Base-by-base conservation (phyloP, 1,139 yeast species). In the Sugiyamaella castrensis region DNA sequence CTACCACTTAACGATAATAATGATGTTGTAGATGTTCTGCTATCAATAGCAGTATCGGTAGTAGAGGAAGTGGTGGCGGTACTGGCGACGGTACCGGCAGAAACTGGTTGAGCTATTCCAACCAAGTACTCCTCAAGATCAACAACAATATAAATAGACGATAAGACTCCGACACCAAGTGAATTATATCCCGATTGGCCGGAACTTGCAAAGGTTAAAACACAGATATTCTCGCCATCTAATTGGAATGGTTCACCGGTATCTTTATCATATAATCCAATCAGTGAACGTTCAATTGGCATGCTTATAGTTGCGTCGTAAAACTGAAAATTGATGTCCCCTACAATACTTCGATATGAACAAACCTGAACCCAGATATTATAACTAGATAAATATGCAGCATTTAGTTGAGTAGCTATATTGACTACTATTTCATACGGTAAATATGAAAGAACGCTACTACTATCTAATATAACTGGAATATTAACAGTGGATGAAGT, bases 341-440 rank as follows among this genome's bases (percentile, higher is more conserved):
- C 92, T 29, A 75, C 67, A 24, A 74, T 61, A n/a, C 72, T 67
- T 2, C 71, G 74, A 43, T 76, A 66, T 10, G 70, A 59, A 68
- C 96, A 87, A 52, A 77, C 77, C 26, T 84, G 86, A 16, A 85
- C 63, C 95, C 95, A 87, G 24, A 76, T 56, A 19, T 70, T 71
- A 7, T 74, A 60, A 12, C 75, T 74, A 2, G 70, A 62, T 7
- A 79, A 74, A 64, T 80, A 87, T 54, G 74, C 77, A 0, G 95
- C 95, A 59, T 84, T 83, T 24, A 84, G 71, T 67, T 87, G 95
- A 15, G 84, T 72, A 0, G 95, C 92, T 37, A 87, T 66, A 57
- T 80, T 79, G 43, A 86, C 75, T 43, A 87, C 70, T 2, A 80
- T 64, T 40, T 76, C 74, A 45, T 77, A 69, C 0, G 95, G 95